A percentile compares a stretch with the other conserved stretches of the same genome.
Evolutionary conservation across 352 stramenopile species (phyloP).

Genomic region (Elongisporangium anandrum): DNA sequence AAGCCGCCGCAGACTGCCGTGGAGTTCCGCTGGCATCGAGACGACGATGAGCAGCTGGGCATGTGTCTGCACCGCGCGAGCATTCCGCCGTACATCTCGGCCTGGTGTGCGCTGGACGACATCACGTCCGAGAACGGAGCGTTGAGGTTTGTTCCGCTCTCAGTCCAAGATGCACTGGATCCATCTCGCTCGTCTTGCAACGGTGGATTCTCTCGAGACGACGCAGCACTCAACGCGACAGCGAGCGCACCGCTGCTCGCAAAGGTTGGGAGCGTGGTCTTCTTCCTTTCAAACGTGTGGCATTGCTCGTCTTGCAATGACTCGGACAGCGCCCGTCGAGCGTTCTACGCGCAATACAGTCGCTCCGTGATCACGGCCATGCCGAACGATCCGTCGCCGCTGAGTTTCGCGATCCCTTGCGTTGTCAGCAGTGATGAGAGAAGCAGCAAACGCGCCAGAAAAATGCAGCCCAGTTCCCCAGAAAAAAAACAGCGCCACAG

Average conservation of each 20-base stretch:
- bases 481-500: neutral
- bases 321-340: conserved; percentile 31
- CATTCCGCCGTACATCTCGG: conserved; percentile 56
- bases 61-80: conserved; percentile 58
- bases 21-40: conserved; percentile 72
- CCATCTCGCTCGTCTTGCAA: neutral
- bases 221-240: neutral
- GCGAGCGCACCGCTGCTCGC: conserved; percentile 26
- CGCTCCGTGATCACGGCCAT: conserved; percentile 37
- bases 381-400: conserved; percentile 24
- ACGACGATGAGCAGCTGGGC: conserved; percentile 68
- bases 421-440: neutral
- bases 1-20: conserved; percentile 51
- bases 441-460: neutral
- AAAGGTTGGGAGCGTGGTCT: conserved; percentile 38
- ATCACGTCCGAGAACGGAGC: conserved; percentile 45
- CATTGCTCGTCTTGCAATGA: conserved; percentile 62
- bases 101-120: conserved; percentile 64
- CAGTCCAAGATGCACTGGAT: neutral
- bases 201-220: conserved; percentile 2
- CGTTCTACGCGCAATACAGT: conserved; percentile 77
- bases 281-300: conserved; percentile 74
- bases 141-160: conserved; percentile 47
- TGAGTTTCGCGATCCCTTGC: conserved; percentile 70
- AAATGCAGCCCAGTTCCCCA: neutral